Base-by-base conservation (phyloP, 306 rosid species). In the Lagenaria siceraria region DNA sequence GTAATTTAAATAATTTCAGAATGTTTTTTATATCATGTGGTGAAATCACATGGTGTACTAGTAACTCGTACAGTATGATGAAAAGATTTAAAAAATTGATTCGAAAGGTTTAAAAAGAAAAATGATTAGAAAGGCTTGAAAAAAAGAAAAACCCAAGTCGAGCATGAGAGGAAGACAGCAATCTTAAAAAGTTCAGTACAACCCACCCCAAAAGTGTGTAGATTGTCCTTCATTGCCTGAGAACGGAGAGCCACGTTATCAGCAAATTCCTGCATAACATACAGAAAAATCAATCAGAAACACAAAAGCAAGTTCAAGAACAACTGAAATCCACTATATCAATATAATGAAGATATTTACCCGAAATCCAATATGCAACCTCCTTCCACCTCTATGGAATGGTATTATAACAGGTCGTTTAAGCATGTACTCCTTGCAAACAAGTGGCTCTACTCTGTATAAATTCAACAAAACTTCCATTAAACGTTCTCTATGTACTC, bases 361-460 rank as follows among this genome's bases (percentile, higher is more conserved):
- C 89, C 93, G 92, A 86, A 92, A 87, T 83, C 98, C 98, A 81
- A 92, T 90, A 82, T 92, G 96, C 90, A 95, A 85, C 87, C 99
- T 88, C 85, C 74, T 95, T 79, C 99, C 99, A 81, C 99, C 99
- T 86, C 78, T 89, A 85, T 95, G 99, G 77, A 92, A 95, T 4
- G 99, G 99, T 83, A 95, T 76, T 81, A 90, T 89, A 74, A 90
- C 90, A 78, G 99, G 98, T 0, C 98, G 93, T 78, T 86, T 81
- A 81, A 79, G 10, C n/a, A 82, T 11, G 85, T 81, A 90, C 76
- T 95, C 97, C 81, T 90, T 92, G 79, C 98, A 90, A 71, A 95
- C 97, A 86, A 95, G 98, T 73, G 99, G 99, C 77, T 95, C 99
- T 84, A 95, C 46, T 82, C 99, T 95, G 91, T 75, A 73, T 43